Base-by-base conservation (phyloP, 2,329 filamentous ascomycete genomes). In the Beauveria asiatica region DNA sequence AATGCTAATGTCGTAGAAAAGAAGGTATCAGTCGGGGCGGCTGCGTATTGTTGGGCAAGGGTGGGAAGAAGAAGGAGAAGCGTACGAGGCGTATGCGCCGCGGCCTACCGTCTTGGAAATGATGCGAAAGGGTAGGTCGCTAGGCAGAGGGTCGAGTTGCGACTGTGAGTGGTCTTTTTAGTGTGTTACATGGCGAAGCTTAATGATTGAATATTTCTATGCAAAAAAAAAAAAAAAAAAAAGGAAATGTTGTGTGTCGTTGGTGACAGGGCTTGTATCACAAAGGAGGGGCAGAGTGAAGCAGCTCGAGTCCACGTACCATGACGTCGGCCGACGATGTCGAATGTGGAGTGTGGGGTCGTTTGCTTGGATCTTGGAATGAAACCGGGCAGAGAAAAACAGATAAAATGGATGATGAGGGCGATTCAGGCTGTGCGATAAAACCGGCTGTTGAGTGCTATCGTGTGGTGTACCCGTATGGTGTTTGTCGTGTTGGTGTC, bases 61-160 rank as follows among this genome's bases (percentile, higher is more conserved):
- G 11, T 37, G 33, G 10, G 11, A 13, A 37, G 33, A 37, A 37
- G 33, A 13, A 10, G 11, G 16, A 25, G 17, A 19, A 11, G 75
- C 75, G 75, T 77, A 97, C 93, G 92, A 97, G 72, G 94, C 94
- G 81, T 99, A 99, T 67, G 94, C 94, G 67, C 94, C 94, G 72
- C 91, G 88, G 60, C 94, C 94, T 68, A 99, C 96, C 16, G 94
- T 99, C 73, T 94, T 94, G 62, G 94, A 97, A 68, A 99, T 83
- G 70, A 99, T 88, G 65, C 93, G 86, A 74, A 99, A 99, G 57
- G 94, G 94, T 54, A 99, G 81, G 69, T 96, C 85, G 63, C 70
- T 78, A 25, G 94, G 94, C 55, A 97, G 79, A 65, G 93, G 92
- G 70, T 92, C 92, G 67, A 92, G 78, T 76, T 99, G 94, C 66